Conservation (phyloP, 2,329 filamentous ascomycete genomes). For the Fusarium protoensiforme region DNA sequence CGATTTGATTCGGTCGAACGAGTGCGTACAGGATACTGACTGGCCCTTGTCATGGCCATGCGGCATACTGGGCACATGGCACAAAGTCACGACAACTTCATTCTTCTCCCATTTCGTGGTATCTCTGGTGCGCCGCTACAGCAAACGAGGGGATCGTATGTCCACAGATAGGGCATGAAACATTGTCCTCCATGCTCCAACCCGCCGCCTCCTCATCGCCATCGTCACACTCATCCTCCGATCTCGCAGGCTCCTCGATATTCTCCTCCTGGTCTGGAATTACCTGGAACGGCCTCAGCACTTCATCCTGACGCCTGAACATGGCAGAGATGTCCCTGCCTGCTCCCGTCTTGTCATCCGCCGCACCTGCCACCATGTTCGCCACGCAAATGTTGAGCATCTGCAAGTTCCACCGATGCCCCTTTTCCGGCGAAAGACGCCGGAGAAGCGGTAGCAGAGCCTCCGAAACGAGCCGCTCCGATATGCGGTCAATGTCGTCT, state of each 20-base stretch:
- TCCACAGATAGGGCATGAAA: slow-evolving; percentile 60
- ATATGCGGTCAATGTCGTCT: slow-evolving; percentile 68
- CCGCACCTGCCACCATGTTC: slow-evolving; percentile 77
- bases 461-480: slow-evolving; percentile 76
- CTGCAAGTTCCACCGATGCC: slow-evolving; percentile 79
- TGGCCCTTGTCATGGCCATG: neutral
- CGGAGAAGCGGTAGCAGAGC: slow-evolving; percentile 77
- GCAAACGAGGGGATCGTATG: slow-evolving; percentile 68
- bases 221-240: slow-evolving; percentile 34
- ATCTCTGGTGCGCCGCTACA: slow-evolving; percentile 62
- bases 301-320: slow-evolving; percentile 80
- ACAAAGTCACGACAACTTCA: neutral
- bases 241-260: slow-evolving; percentile 42
- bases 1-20: neutral
- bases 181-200: slow-evolving; percentile 48
- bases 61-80: neutral
- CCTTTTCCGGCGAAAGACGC: slow-evolving; percentile 75
- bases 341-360: slow-evolving; percentile 60
- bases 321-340: slow-evolving; percentile 84
- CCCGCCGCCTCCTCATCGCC: slow-evolving; percentile 25
- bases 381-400: slow-evolving; percentile 88
- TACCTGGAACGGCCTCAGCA: slow-evolving; percentile 74
- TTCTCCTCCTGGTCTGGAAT: slow-evolving; percentile 46
- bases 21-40: neutral
- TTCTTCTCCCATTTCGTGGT: slow-evolving; percentile 48